These are phyloP conservation scores for Globisporangium paddicum DNA, from an alignment of 352 stramenopile species.

Conservation along the genomic window DNA sequence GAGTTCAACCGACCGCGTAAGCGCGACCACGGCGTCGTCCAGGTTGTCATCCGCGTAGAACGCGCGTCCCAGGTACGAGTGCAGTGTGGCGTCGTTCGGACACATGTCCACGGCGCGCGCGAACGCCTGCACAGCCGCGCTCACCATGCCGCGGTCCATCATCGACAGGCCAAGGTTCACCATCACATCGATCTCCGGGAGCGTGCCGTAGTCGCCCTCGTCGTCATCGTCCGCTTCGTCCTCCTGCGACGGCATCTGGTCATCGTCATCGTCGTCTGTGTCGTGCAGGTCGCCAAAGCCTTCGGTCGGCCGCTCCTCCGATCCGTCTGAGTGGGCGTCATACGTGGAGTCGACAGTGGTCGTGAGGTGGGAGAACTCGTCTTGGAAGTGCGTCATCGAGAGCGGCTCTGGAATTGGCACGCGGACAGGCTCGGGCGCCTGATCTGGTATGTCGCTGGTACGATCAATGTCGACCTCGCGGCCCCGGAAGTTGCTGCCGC, in stretches of 20 bases:
- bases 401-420: slow-evolving; percentile 8
- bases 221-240: slow-evolving; percentile 53
- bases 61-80: slow-evolving; percentile 74
- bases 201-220: slow-evolving; percentile 52
- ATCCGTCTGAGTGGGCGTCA: slow-evolving; percentile 39
- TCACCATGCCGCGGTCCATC: slow-evolving; percentile 78
- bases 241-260: slow-evolving; percentile 28
- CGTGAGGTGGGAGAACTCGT: slow-evolving; percentile 43
- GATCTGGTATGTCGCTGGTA: slow-evolving; percentile 9
- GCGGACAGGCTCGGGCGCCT: background rate
- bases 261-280: slow-evolving; percentile 35
- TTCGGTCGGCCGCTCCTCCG: slow-evolving; percentile 29
- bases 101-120: slow-evolving; percentile 80
- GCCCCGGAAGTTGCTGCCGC: slow-evolving; percentile 35
- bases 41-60: slow-evolving; percentile 85
- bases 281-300: slow-evolving; percentile 33
- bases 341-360: slow-evolving; percentile 43
- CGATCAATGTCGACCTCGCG: slow-evolving; percentile 37
- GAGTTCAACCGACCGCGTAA: slow-evolving; percentile 59
- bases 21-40: slow-evolving; percentile 62
- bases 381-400: slow-evolving; percentile 29
- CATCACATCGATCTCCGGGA: slow-evolving; percentile 81
- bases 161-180: slow-evolving; percentile 77
- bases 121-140: slow-evolving; percentile 76
- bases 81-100: slow-evolving; percentile 61